Base-by-base conservation (phyloP, 768 basidiomycete genomes). In the Naganishia antarctica region DNA sequence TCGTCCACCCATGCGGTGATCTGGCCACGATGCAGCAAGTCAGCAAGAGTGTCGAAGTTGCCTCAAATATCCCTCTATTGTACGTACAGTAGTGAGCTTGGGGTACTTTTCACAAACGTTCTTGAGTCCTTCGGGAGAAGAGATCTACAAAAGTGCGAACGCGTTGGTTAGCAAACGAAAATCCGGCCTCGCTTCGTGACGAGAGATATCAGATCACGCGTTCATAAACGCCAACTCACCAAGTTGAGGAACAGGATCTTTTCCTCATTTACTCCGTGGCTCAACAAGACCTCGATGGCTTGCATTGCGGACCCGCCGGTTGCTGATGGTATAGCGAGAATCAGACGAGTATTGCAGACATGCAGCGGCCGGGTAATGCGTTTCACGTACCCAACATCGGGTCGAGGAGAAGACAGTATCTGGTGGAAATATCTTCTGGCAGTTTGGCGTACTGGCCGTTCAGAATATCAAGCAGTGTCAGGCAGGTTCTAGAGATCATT, bases 301-400 rank as follows among this genome's bases (percentile, higher is more conserved):
- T 98, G 97, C 78, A 93, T 92, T 8, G 93, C 94, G 4, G 93
- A 97, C 47, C 96, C 96, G 26, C 96, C 96, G 0, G 94, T 98
- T 0, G 94, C 94, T 84, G 67, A 7, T 16, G 29, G 15, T 50
- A 34, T 23, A 18, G 34, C 12, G 23, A 26, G 11, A 34, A 29
- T 7, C n/a, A 31, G 23, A 32, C 23, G 50, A 4, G 61, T 11
- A 60, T 8, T 4, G n/a, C 7, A 9, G 2, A 37, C 23, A 23
- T 7, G 25, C 15, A 12, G 31, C 26, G 31, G 44, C 13, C 46
- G 13, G 2, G 29, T 1, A 25, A 28, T 3, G n/a, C 15, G 18
- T 8, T 6, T 26, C 15, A 40, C 86, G 57, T 71, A 91, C 91
- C 91, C 50, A 98, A 84, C 94, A 99, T 99, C 0, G 94, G 94